A percentile compares a stretch with the other conserved stretches of the same genome.
Evolutionary conservation across 768 basidiomycete genomes (phyloP).

Genomic region (Zangia roseola): DNA sequence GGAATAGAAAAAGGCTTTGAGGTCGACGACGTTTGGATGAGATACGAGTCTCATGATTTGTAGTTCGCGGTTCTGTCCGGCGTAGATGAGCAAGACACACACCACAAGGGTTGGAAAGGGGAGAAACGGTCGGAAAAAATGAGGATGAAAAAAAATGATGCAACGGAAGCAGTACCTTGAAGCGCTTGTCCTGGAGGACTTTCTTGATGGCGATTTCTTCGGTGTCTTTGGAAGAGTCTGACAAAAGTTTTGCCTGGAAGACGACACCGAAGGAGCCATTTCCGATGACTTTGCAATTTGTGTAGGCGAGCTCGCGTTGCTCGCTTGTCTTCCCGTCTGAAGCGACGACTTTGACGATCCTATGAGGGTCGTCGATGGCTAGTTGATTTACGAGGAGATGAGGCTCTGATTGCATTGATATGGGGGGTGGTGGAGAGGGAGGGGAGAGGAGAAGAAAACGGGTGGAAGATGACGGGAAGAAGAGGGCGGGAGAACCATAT

Average conservation of each 20-base stretch:
- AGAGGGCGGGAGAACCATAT: constrained; percentile 29
- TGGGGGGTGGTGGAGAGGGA: constrained; percentile 14
- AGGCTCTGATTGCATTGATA: constrained; percentile 29
- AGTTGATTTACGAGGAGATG: constrained; percentile 24
- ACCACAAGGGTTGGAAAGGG: background rate
- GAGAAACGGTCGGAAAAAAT: background rate
- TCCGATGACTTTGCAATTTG: constrained; percentile 96
- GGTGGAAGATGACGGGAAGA: constrained; percentile 24
- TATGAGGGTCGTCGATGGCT: constrained; percentile 95
- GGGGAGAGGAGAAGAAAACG: constrained; percentile 39
- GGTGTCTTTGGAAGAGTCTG: constrained; percentile 53
- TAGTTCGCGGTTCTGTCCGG: constrained; percentile 88
- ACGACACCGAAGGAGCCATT: constrained; percentile 99
- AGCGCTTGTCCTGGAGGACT: constrained; percentile 99
- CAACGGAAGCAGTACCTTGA: constrained; percentile 73
- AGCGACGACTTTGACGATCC: constrained; percentile 92
- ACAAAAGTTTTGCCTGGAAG: constrained; percentile 88
- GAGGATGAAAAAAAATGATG: constrained; percentile 2
- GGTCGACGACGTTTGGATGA: constrained; percentile 97
- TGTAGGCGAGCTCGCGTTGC: constrained; percentile 86
- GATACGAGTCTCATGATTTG: constrained; percentile 98
- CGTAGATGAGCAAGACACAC: constrained; percentile 13
- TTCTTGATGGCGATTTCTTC: constrained; percentile 99
- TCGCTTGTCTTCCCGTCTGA: constrained; percentile 93
- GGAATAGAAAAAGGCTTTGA: constrained; percentile 98